phyloP scores from a whole-genome alignment of 73 alveolate species.

The Paramecium tetraurelia region DNA sequence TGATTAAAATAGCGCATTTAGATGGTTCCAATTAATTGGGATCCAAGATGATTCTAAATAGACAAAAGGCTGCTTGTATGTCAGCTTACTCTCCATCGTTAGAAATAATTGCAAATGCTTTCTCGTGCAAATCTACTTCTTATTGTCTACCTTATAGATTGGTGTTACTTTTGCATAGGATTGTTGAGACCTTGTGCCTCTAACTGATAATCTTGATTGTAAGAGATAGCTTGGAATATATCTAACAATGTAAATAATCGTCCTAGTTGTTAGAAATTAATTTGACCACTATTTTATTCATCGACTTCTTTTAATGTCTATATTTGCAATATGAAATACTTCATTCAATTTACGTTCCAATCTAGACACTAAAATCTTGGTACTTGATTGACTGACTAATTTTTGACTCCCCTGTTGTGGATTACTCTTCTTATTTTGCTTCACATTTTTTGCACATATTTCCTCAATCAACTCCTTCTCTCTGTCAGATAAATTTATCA shows the following conservation, averaged over 20 bases:
- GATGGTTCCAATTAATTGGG: slow-evolving; percentile 13
- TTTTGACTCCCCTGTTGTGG: neutral
- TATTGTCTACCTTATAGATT: neutral
- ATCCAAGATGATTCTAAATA: slow-evolving; percentile 32
- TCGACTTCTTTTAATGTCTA: slow-evolving; percentile 38
- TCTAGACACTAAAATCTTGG: neutral
- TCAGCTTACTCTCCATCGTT: neutral
- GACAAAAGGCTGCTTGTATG: neutral
- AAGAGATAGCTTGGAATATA: neutral
- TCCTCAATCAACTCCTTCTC: neutral
- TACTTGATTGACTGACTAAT: neutral
- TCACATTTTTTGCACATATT: neutral
- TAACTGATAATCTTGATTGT: slow-evolving; percentile 19
- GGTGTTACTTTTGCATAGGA: slow-evolving; percentile 22
- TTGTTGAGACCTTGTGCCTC: neutral
- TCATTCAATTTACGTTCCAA: slow-evolving; percentile 28
- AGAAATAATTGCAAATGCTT: neutral
- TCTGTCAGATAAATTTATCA: slow-evolving; percentile 44
- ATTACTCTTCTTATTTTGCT: neutral
- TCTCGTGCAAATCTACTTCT: neutral
- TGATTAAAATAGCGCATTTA: neutral
- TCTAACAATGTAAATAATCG: slow-evolving; percentile 18
- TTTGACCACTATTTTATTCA: neutral
- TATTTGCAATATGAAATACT: neutral
- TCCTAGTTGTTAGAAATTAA: slow-evolving; percentile 13